phyloP scores from a whole-genome alignment of 805 yeast genomes.

The Kuraishia molischiana region DNA sequence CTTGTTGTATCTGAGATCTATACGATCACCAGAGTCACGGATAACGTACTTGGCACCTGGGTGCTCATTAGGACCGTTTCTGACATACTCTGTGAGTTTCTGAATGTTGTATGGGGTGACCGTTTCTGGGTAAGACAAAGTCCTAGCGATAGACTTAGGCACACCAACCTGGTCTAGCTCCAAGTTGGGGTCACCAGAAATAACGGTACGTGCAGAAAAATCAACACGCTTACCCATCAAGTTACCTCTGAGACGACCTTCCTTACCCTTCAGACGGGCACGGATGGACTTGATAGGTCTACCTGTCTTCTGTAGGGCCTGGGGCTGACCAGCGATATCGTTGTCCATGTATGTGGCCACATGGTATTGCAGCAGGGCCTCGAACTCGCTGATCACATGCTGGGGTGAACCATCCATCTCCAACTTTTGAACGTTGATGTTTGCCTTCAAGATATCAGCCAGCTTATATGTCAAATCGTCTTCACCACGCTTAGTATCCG shows the following conservation, averaged over 20 bases:
- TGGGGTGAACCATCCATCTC: conserved; percentile 99
- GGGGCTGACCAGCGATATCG: conserved; percentile 99
- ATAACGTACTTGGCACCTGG: conserved; percentile 99
- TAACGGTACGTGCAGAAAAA: conserved; percentile 97
- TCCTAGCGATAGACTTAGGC: conserved; percentile 92
- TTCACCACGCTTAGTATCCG: conserved; percentile 97
- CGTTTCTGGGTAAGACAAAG: conserved; percentile 92
- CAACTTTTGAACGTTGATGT: conserved; percentile 91
- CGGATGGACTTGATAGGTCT: conserved; percentile 97
- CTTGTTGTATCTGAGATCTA: conserved; percentile 92
- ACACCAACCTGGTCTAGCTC: conserved; percentile 99
- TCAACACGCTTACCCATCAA: conserved; percentile 99
- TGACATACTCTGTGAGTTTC: conserved; percentile 81
- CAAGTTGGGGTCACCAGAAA: conserved; percentile 97
- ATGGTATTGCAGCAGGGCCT: conserved; percentile 89
- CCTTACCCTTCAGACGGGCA: conserved; percentile 99
- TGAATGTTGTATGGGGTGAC: conserved; percentile 98
- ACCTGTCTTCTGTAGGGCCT: conserved; percentile 96
- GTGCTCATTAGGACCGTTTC: conserved; percentile 98
- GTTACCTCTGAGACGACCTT: conserved; percentile 97
- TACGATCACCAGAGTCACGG: conserved; percentile 98
- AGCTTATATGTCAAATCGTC: conserved; percentile 97
- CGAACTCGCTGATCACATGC: conserved; percentile 95
- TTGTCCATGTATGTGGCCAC: conserved; percentile 99
- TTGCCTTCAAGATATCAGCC: conserved; percentile 94